A percentile compares a stretch with the other conserved stretches of the same genome.
Evolutionary conservation across 768 basidiomycete species (phyloP).

Genomic region (Pisolithus microcarpus): DNA sequence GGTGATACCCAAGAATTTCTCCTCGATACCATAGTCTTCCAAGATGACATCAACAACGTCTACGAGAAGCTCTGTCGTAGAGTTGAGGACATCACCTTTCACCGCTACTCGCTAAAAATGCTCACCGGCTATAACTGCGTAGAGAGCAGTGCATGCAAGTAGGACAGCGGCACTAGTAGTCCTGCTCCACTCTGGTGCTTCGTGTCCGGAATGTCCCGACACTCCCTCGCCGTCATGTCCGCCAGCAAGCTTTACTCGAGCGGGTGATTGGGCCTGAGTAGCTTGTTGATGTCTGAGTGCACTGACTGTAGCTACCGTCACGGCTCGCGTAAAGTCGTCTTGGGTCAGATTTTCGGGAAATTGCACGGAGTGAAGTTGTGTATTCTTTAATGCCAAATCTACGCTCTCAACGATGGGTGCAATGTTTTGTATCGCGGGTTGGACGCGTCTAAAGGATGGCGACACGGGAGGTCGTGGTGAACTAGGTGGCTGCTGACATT

Average conservation of each 20-base stretch:
- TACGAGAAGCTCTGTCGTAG: slow-evolving; percentile 71
- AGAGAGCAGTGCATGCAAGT: slow-evolving; percentile 82
- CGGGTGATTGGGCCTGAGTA: slow-evolving; percentile 38
- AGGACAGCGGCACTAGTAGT: slow-evolving; percentile 84
- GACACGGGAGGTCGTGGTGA: slow-evolving; percentile 28
- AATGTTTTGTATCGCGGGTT: slow-evolving; percentile 31
- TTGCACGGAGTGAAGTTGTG: slow-evolving; percentile 38
- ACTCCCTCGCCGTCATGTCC: slow-evolving; percentile 38
- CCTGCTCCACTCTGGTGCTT: slow-evolving; percentile 95
- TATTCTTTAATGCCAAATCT: slow-evolving; percentile 64
- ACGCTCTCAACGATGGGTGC: slow-evolving; percentile 74
- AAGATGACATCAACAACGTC: slow-evolving; percentile 94
- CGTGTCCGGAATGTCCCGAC: slow-evolving; percentile 75
- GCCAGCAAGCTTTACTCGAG: slow-evolving; percentile 37
- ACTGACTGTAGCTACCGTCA: slow-evolving; percentile 89
- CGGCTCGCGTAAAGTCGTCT: slow-evolving; percentile 89
- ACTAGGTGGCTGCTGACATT: slow-evolving; percentile 11
- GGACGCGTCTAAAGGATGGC: slow-evolving; percentile 42
- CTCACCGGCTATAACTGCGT: slow-evolving; percentile 92
- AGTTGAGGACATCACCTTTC: background rate
- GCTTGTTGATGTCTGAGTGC: slow-evolving; percentile 78
- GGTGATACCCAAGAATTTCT: slow-evolving; percentile 95
- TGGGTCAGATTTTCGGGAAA: slow-evolving; percentile 64
- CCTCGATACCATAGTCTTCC: slow-evolving; percentile 85
- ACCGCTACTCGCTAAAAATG: slow-evolving; percentile 4